Conservation (phyloP, 2,329 filamentous ascomycete genomes). For the Verticillium zaregamsianum region DNA sequence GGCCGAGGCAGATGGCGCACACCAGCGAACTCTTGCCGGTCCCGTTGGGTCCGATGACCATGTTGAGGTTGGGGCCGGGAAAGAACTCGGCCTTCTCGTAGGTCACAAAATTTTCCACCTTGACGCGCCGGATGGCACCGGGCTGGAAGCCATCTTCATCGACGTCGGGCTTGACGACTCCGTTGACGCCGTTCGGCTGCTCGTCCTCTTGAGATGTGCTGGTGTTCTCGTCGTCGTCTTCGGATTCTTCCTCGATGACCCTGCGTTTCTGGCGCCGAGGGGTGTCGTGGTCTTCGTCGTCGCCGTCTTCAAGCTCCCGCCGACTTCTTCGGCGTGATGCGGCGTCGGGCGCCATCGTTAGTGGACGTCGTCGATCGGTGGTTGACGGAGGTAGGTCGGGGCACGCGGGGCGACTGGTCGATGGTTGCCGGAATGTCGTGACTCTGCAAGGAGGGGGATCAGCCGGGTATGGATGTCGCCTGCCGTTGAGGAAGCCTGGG, state of each 20-base stretch:
- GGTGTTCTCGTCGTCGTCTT: conserved; percentile 13
- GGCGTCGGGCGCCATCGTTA: background rate
- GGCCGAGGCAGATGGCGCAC: conserved; percentile 89
- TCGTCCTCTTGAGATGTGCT: conserved; percentile 2
- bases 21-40: conserved; percentile 97
- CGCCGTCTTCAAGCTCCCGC: conserved; percentile 32
- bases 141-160: conserved; percentile 50
- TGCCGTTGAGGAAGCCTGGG: background rate
- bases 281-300: conserved; percentile 22
- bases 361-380: background rate
- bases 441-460: background rate
- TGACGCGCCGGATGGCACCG: conserved; percentile 85
- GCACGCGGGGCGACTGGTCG: background rate
- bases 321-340: conserved; percentile 36
- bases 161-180: conserved; percentile 8
- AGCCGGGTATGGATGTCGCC: background rate
- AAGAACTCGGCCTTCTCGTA: conserved; percentile 90
- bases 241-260: background rate
- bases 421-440: background rate
- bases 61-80: conserved; percentile 88
- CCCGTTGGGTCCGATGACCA: conserved; percentile 98
- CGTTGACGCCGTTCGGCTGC: background rate
- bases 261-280: conserved; percentile 32
- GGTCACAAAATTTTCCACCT: conserved; percentile 86
- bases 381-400: background rate